Conservation (phyloP, 345 rosid genomes). For the Populus euphratica region DNA sequence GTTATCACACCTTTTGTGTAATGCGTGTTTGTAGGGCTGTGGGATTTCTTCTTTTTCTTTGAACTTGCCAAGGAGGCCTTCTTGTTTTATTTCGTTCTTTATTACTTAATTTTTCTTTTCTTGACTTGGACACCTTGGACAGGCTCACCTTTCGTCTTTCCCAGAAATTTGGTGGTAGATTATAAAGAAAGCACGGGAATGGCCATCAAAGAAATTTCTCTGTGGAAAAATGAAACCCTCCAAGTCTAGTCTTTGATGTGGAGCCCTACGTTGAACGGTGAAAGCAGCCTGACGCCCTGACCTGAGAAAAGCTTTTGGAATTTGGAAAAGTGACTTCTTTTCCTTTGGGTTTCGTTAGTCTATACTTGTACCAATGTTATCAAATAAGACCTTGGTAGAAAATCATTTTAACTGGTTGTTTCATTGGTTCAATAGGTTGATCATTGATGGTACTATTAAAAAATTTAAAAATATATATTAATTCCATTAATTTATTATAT, state of each 20-base stretch:
- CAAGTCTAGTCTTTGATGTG: not conserved
- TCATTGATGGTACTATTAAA: no score
- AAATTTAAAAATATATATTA: not conserved
- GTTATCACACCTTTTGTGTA: not conserved
- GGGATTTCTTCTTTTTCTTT: not conserved
- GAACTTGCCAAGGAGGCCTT: not conserved
- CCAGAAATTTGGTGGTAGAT: not conserved
- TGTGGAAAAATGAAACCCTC: not conserved
- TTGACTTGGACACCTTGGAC: not conserved
- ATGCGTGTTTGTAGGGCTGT: not conserved
- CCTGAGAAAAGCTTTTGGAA: not conserved
- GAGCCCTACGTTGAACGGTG: not conserved
- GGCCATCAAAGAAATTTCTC: not conserved
- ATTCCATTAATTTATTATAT: not conserved
- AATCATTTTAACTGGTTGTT: no score
- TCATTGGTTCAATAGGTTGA: no score
- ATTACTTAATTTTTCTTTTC: no score
- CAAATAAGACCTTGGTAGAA: no score
- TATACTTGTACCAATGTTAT: no score
- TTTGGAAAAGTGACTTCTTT: not conserved
- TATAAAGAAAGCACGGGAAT: not conserved
- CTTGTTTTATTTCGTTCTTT: not conserved
- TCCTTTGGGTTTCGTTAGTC: not conserved
- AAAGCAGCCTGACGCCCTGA: not conserved
- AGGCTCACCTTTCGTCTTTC: not conserved